Evolutionary conservation across 1,284 basidiomycete genomes (phyloP), one percentile per base, ranked within the genome.

Genomic region (Meira nashicola): DNA sequence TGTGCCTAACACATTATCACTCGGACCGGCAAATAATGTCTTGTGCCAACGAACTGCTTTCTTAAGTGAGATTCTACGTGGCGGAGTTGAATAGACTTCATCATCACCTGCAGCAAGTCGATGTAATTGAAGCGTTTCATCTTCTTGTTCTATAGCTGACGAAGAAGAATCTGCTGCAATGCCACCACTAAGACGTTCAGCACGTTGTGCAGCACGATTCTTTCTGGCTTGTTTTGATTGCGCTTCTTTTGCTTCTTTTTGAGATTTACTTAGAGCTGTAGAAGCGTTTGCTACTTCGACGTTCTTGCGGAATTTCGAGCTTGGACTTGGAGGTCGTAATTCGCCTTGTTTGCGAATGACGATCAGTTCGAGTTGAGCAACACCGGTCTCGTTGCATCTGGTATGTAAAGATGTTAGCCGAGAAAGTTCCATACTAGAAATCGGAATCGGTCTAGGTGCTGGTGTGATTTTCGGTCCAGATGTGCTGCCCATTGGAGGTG

Each of bases 341-440:
- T 48, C 46, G 12, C 46, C 46, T 21, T 48, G n/a, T 25, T 48
- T 48, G n/a, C 46, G 14, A 12, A 48, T 23, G 17, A 48, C 17
- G 21, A 48, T 25, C 14, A 14, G 8, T 17, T 48, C 46, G 6
- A 48, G 25, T 25, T 48, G 14, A 21, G 46, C 12, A 8, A 48
- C 23, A 25, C 14, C 17, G 5, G 23, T 25, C 25, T 48, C 46
- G 12, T 48, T 48, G 14, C 46, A 23, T 3, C 46, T 5, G 5
- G 46, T 48, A 12, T 48, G 14, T 12, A 21, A 14, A 19, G 46
- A 48, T 12, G 46, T 48, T 5, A 48, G 17, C 5, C 25, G 17
- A 12, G 46, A 48, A 12, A 48, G 21, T 21, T 48, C 46, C 25
- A 23, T 25, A 14, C 25, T 48, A 23, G 46, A 48, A 14, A 48